These are phyloP conservation scores for Taphrina deformans DNA, from an alignment of 1,139 yeast genomes.

Conservation along the genomic window DNA sequence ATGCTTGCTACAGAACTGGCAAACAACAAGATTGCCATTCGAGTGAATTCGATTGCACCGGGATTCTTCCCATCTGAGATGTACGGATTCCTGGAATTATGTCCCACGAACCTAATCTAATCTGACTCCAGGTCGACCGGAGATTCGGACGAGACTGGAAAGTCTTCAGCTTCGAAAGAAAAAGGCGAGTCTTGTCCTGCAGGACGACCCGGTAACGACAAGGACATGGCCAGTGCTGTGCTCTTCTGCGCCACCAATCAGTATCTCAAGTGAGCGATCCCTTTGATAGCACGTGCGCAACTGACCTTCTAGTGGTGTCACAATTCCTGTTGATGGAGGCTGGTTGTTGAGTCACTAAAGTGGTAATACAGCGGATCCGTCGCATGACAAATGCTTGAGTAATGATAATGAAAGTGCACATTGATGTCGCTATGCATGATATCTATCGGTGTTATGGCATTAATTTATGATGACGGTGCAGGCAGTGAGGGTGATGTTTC, in stretches of 20 bases:
- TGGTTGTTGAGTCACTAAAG: slow-evolving; percentile 26
- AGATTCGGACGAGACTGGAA: slow-evolving; percentile 29
- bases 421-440: not conserved
- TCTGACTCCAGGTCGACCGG: not conserved
- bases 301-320: slow-evolving; percentile 28
- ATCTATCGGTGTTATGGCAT: not conserved
- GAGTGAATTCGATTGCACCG: slow-evolving; percentile 39
- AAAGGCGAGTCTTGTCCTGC: slow-evolving; percentile 35
- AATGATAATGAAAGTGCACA: not conserved
- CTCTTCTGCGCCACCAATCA: slow-evolving; percentile 38
- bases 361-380: not conserved
- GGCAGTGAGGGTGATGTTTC: not conserved
- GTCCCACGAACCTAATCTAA: not conserved
- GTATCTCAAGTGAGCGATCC: slow-evolving; percentile 26
- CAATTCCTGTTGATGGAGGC: slow-evolving; percentile 38
- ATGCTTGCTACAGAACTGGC: slow-evolving; percentile 38
- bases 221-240: slow-evolving; percentile 40
- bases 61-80: slow-evolving; percentile 41
- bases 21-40: slow-evolving; percentile 42
- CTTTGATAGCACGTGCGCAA: not conserved
- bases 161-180: slow-evolving; percentile 25
- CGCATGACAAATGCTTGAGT: not conserved
- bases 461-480: not conserved
- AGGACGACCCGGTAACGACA: slow-evolving; percentile 38
- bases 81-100: no score